Percentiles rank a stretch among this genome's conserved stretches.
Conservation (phyloP, 495 filamentous ascomycete species). For the Neurospora sp. region DNA sequence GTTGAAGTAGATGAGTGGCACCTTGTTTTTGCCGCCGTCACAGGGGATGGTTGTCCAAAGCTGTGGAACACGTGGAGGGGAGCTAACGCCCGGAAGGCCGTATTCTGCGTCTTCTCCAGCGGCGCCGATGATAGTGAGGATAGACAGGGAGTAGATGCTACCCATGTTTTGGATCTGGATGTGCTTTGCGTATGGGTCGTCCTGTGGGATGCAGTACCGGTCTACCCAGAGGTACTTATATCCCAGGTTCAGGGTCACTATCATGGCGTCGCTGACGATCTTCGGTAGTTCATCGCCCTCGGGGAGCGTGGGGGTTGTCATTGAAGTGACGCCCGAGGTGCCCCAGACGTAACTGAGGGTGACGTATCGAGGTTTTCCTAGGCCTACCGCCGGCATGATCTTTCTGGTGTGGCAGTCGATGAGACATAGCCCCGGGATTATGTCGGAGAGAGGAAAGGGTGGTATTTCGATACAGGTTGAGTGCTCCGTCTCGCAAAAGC, state of each 20-base stretch:
- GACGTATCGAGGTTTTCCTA: background rate
- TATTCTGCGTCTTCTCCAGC: conserved; percentile 12
- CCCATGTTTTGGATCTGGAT: conserved; percentile 21
- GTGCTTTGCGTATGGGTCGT: conserved; percentile 7
- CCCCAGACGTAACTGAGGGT: background rate
- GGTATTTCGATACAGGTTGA: background rate
- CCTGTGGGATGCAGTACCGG: conserved; percentile 16
- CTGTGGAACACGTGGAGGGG: background rate
- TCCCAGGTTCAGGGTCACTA: background rate
- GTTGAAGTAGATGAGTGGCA: background rate
- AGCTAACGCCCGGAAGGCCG: conserved; percentile 21
- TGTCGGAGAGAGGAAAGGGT: background rate
- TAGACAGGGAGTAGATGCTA: conserved; percentile 13
- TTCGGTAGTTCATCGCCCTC: background rate
- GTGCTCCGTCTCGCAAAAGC: background rate
- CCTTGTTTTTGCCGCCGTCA: background rate
- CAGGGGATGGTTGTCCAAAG: background rate
- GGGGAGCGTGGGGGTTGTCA: background rate
- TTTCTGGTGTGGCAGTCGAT: background rate
- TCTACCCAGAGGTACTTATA: background rate
- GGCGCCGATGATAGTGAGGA: conserved; percentile 21
- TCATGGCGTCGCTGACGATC: background rate
- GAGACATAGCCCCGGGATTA: background rate
- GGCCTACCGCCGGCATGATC: background rate
- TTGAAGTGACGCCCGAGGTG: background rate